Evolutionary conservation across 2,329 filamentous ascomycete species (phyloP), one percentile per base, ranked within the genome.

Genomic region (Colletotrichum agaves): DNA sequence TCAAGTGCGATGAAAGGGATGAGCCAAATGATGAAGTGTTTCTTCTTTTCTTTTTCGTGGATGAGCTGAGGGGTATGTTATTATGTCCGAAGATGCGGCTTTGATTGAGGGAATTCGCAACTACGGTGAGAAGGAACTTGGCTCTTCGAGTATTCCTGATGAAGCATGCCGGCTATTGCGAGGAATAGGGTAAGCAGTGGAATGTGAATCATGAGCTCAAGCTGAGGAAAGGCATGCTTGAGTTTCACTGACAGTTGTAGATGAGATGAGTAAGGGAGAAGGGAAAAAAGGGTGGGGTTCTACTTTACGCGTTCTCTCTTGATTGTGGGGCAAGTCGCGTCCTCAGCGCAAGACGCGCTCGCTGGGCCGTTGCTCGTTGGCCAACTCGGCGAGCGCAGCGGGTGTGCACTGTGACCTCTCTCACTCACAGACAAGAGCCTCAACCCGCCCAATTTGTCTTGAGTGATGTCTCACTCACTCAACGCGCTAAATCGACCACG

Each of bases 301-400:
- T 49, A 62, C 57, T 66, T 62, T 49, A 66, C 63, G 63, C 63
- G 63, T 62, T 19, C 13, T 3, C 21, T 23, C 12, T 12, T 2
- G 17, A 27, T 35, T 49, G 58, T 43, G 63, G 63, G 43, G 15
- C 44, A 43, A 49, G 33, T 56, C 63, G 50, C 63, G 63, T 61
- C 56, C 23, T 33, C 37, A 37, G 10, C 19, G 15, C 61, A 49
- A 21, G 58, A 66, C 58, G 63, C 63, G 63, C 63, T 31, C 19
- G 12, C 53, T 27, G 12, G 37, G 47, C 15, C 23, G 47, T 31
- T 27, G 19, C 15, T 31, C 23, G 49, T 35, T 52, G 44, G 21
- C 21, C 31, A 41, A 57, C 49, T 19, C 19, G 39, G 39, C 11
- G n/a, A n/a, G 6, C 3, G 10, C 58, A 49, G 33, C 46, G 17